Evolutionary conservation across 2,329 filamentous ascomycete genomes (phyloP).

Genomic region (Colletotrichum sp.): DNA sequence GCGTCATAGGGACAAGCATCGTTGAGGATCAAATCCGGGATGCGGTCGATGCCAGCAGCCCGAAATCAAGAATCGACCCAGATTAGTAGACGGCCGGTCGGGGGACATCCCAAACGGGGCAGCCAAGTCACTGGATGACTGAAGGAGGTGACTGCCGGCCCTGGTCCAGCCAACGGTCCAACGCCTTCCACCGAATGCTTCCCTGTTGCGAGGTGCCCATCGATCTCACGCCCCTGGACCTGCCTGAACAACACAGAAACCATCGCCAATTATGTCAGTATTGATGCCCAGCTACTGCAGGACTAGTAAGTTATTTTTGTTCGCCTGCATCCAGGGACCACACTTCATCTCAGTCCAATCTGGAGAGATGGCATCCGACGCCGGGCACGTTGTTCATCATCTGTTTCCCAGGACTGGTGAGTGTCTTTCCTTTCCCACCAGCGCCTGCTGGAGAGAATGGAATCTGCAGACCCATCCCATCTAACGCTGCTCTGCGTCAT

Average conservation of each 20-base stretch:
- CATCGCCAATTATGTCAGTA: neutral
- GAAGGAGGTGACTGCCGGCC: neutral
- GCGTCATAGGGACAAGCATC: conserved; percentile 2
- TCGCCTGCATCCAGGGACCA: neutral
- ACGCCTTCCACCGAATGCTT: neutral
- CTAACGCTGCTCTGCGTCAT: neutral
- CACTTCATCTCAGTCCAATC: neutral
- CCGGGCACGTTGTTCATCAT: neutral
- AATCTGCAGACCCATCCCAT: neutral
- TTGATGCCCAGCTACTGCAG: neutral
- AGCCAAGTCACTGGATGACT: neutral
- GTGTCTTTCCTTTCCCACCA: neutral
- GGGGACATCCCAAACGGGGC: conserved; percentile 2
- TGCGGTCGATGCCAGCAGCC: neutral
- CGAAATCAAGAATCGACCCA: conserved; percentile 8
- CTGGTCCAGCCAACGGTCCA: neutral
- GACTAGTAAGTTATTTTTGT: neutral
- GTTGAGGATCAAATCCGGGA: neutral
- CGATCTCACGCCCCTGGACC: neutral
- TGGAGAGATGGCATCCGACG: neutral
- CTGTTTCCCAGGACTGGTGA: neutral
- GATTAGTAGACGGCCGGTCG: neutral
- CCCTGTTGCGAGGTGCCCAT: neutral
- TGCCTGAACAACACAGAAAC: neutral
- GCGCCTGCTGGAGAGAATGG: neutral